Evolutionary conservation across 257 asterid species (phyloP).

Genomic region (Solanum chaucha): DNA sequence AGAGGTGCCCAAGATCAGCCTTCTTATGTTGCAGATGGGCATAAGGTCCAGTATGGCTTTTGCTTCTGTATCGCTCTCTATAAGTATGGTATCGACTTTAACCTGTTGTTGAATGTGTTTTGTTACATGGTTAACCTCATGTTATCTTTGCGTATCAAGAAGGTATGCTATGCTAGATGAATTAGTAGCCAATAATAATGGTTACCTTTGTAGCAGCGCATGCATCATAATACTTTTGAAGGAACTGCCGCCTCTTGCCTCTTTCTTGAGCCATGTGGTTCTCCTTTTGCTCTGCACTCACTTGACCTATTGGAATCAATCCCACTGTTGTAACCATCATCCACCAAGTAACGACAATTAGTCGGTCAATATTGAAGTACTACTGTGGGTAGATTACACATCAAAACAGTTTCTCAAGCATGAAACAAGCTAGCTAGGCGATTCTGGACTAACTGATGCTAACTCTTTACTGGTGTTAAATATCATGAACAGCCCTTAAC

Average conservation of each 20-base stretch:
- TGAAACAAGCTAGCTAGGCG: not conserved
- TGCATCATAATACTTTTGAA: slow-evolving; percentile 31
- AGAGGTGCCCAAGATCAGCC: slow-evolving; percentile 45
- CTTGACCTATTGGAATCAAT: slow-evolving; percentile 45
- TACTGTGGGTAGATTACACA: not conserved
- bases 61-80: slow-evolving; percentile 68
- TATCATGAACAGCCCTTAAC: not conserved
- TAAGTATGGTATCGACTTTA: slow-evolving; percentile 55
- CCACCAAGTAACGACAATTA: not conserved
- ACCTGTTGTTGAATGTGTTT: slow-evolving; percentile 20
- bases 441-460: not conserved
- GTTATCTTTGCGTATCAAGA: not conserved
- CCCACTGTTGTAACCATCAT: slow-evolving; percentile 50
- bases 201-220: slow-evolving; percentile 46
- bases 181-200: not conserved
- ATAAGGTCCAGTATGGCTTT: slow-evolving; percentile 73
- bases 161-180: not conserved
- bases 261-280: slow-evolving; percentile 38
- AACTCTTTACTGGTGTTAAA: not conserved
- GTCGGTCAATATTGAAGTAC: not conserved
- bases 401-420: not conserved
- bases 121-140: not conserved
- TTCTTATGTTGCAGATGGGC: slow-evolving; percentile 58
- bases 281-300: slow-evolving; percentile 49
- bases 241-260: slow-evolving; percentile 40